A percentile compares a stretch with the other conserved stretches of the same genome.
Evolutionary conservation across 768 basidiomycete species (phyloP).

Genomic region (Auricularia sp.): DNA sequence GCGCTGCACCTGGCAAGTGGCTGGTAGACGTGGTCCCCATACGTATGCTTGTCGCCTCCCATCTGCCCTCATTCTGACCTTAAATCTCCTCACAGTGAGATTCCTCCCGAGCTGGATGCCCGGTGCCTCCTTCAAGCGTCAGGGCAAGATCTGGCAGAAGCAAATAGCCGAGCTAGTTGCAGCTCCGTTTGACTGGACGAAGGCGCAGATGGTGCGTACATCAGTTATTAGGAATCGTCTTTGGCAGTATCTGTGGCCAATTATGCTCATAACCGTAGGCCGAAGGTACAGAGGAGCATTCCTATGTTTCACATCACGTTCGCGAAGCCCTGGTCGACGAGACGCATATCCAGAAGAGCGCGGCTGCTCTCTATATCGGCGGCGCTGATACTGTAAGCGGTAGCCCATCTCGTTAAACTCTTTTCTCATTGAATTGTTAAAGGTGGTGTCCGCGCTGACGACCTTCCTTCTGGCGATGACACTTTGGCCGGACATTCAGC

Average conservation of each 20-base stretch:
- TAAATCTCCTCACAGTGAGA: constrained; percentile 21
- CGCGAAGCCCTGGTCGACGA: constrained; percentile 14
- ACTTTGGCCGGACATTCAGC: constrained; percentile 9
- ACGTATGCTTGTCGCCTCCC: constrained; percentile 1
- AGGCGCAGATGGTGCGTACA: constrained; percentile 33
- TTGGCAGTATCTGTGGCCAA: too few relatives aligned
- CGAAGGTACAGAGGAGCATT: constrained; percentile 30
- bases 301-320: constrained; percentile 33
- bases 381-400: constrained; percentile 11
- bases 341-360: constrained; percentile 5
- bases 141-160: constrained; percentile 4
- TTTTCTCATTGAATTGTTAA: neutral
- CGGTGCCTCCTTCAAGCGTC: constrained; percentile 9
- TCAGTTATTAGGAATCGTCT: neutral
- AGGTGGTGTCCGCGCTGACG: constrained; percentile 10
- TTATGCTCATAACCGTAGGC: constrained; percentile 19
- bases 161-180: constrained; percentile 31
- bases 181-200: constrained; percentile 34
- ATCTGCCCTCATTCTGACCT: constrained; percentile 16
- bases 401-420: neutral
- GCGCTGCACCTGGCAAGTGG: constrained; percentile 9
- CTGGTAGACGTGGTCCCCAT: constrained; percentile 12
- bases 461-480: constrained; percentile 14
- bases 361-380: constrained; percentile 8
- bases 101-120: constrained; percentile 13